Evolutionary conservation across 805 yeast genomes (phyloP).

Genomic region (Lachancea sp.): DNA sequence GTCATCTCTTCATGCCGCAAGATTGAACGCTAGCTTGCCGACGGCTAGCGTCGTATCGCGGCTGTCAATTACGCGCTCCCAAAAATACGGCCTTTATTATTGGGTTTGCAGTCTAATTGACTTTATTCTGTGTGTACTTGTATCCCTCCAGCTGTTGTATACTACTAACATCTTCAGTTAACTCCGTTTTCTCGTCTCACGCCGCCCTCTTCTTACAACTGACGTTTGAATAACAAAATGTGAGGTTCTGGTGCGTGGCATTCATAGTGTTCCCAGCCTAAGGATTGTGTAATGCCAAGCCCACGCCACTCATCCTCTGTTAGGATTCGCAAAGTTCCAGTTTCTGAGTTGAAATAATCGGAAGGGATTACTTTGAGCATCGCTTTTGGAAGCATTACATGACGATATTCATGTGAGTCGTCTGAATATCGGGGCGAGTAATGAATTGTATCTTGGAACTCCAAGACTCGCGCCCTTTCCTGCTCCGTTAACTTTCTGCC

Average conservation of each 20-base stretch:
- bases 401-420: slow-evolving; percentile 88
- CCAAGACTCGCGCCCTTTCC: slow-evolving; percentile 81
- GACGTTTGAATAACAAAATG: slow-evolving; percentile 77
- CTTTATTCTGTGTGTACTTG: too few species aligned
- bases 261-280: slow-evolving; percentile 98
- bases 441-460: slow-evolving; percentile 89
- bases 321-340: slow-evolving; percentile 86
- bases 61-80: too few species aligned
- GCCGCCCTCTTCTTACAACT: slow-evolving; percentile 35
- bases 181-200: not conserved
- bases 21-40: too few species aligned
- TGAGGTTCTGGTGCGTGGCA: slow-evolving; percentile 99
- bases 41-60: too few species aligned
- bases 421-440: slow-evolving; percentile 89
- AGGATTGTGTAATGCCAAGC: slow-evolving; percentile 90
- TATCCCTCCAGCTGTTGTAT: not conserved
- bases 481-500: slow-evolving; percentile 69
- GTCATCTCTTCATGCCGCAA: too few species aligned
- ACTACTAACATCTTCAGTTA: not conserved
- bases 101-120: too few species aligned
- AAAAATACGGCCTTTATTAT: too few species aligned
- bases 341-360: slow-evolving; percentile 88
- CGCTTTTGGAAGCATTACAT: slow-evolving; percentile 93
- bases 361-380: slow-evolving; percentile 91
- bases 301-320: slow-evolving; percentile 99